Base-by-base conservation (phyloP, 352 stramenopile species). In the Saprolegnia diclina region DNA sequence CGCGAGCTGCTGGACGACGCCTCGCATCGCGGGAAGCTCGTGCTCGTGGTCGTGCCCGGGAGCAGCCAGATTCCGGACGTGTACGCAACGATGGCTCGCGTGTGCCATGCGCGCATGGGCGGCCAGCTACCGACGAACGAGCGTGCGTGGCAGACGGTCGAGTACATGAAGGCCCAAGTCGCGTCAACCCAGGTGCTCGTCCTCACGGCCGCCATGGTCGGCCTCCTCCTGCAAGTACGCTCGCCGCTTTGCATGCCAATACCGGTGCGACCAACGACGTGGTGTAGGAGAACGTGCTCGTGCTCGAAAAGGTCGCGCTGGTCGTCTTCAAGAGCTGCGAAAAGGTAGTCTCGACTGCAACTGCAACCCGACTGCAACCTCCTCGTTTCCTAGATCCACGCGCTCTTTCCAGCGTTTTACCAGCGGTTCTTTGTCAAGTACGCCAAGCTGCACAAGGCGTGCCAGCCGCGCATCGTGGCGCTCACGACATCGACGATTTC, bases 311-410 rank as follows among this genome's bases (percentile, higher is more conserved):
- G 13, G 72, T 94, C 18, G 67, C 61, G 9, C 56, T 91, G 9
- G 35, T 94, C 24, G 79, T 89, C 6, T 67, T 92, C 18, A 82
- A 94, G 59, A 73, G 75, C 38, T 86, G 77, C 19, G 84, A 94
- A 61, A 67, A 89, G 24, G 80, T 92, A 77, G 91, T 55, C 19
- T 64, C 42, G 18, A 35, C 29, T 35, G 29, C 29, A 35, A 35
- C 29, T 35, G 29, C 29, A 35, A 35, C 29, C 29, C 29, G 29
- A 48, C 22, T 52, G 21, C n/a, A 48, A 48, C 37, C 24, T 9
- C 24, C 35, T 32, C n/a, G 16, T 1, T 38, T 52, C 21, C 4
- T 69, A 69, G 63, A 61, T 69, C 5, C 61, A 61, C 38, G 21
- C 5, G n/a, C 9, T 4, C 19, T n/a, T 52, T 0, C 19, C 44